Conservation (phyloP, 345 rosid genomes). For the Melastoma malabathricum region DNA sequence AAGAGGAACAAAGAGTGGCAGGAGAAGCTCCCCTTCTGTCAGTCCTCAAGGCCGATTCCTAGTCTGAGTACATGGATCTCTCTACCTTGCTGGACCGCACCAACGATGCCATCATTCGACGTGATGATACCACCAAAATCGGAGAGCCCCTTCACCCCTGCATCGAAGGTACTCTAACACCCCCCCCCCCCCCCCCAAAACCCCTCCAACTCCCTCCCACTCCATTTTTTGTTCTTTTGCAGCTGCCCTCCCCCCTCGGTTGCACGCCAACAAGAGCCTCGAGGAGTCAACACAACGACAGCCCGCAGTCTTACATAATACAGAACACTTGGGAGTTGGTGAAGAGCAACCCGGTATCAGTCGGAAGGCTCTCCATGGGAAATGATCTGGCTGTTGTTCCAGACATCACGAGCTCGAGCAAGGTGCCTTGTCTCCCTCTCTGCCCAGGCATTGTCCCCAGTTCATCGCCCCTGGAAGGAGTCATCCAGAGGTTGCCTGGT, state of each 20-base stretch:
- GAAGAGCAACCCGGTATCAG: too few species aligned
- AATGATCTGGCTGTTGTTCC: too few species aligned
- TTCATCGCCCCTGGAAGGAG: too few species aligned
- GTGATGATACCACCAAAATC: conserved; percentile 45
- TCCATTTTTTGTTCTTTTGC: background rate
- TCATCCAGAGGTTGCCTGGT: background rate
- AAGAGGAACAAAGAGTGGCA: conserved; percentile 74
- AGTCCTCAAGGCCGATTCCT: conserved; percentile 61
- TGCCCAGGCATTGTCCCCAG: conserved; percentile 10
- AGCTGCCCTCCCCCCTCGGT: conserved; percentile 68
- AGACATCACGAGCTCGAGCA: too few species aligned
- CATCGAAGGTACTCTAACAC: conserved; percentile 40
- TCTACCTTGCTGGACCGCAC: conserved; percentile 41
- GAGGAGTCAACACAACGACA: conserved; percentile 41
- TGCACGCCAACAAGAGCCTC: conserved; percentile 47
- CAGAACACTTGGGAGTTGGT: conserved; percentile 17
- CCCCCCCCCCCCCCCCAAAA: background rate
- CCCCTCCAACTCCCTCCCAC: background rate
- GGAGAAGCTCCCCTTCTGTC: conserved; percentile 60
- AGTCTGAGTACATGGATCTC: conserved; percentile 56
- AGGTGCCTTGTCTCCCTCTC: background rate
- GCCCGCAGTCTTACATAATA: conserved; percentile 36
- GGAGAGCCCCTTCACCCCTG: conserved; percentile 59
- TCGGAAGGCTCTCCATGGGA: too few species aligned
- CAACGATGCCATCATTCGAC: conserved; percentile 53